Evolutionary conservation across 164 flowering plant species (phyloP).

Genomic region (Houttuynia cordata): DNA sequence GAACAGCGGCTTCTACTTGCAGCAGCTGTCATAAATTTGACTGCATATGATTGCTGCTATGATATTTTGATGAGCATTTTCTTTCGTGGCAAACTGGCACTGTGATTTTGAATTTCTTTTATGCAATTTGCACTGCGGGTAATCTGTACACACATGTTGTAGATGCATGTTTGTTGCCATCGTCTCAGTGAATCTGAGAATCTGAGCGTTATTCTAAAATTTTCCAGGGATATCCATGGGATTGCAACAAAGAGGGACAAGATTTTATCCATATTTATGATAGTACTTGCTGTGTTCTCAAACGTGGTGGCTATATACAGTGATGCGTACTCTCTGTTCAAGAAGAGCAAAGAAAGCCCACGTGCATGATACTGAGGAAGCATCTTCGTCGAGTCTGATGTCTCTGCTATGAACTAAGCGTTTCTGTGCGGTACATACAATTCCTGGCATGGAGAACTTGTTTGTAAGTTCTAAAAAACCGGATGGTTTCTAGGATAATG

Average conservation of each 20-base stretch:
- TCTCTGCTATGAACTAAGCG: neutral
- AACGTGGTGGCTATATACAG: slow-evolving; percentile 78
- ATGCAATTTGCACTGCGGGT: no score
- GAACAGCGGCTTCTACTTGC: no score
- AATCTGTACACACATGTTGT: neutral
- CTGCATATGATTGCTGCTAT: no score
- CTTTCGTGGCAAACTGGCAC: neutral
- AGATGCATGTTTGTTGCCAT: neutral
- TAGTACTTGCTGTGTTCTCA: slow-evolving; percentile 71
- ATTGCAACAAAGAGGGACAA: slow-evolving; percentile 80
- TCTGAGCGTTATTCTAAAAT: neutral
- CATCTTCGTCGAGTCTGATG: no score
- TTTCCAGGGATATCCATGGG: slow-evolving; percentile 57
- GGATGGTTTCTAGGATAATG: neutral
- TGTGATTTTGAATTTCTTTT: neutral
- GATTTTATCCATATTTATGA: slow-evolving; percentile 54
- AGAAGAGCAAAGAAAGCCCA: slow-evolving; percentile 33
- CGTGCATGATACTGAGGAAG: slow-evolving; percentile 18
- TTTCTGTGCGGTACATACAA: neutral
- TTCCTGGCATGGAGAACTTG: neutral
- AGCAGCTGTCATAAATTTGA: no score
- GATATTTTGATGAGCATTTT: no score
- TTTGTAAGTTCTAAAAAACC: slow-evolving; percentile 1
- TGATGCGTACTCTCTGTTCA: slow-evolving; percentile 69
- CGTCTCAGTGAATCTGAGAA: neutral